phyloP scores from a whole-genome alignment of 768 basidiomycete genomes.

The Mycena latifolia region DNA sequence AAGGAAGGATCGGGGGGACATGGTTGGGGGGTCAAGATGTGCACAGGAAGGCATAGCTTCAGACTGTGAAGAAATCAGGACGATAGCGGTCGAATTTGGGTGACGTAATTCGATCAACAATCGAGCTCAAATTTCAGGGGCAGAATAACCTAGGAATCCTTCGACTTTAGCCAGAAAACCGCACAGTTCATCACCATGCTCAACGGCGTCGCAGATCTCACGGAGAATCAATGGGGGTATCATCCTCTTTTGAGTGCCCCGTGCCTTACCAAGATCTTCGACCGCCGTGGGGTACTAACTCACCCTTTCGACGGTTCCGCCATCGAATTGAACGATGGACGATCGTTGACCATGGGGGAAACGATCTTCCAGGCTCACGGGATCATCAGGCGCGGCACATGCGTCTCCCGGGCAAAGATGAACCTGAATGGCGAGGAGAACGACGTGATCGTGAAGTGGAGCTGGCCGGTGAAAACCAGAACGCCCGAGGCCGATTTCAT shows the following conservation, averaged over 20 bases:
- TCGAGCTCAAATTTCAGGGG: too few relatives aligned
- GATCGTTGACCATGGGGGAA: neutral
- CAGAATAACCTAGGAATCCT: slow-evolving; percentile 14
- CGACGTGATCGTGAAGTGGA: slow-evolving; percentile 20
- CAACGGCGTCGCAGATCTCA: slow-evolving; percentile 15
- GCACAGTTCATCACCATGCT: slow-evolving; percentile 23
- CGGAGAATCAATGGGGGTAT: slow-evolving; percentile 15
- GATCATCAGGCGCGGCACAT: slow-evolving; percentile 21
- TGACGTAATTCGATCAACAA: too few relatives aligned
- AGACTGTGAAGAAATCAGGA: too few relatives aligned
- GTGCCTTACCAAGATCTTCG: neutral
- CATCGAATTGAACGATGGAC: neutral
- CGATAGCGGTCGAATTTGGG: too few relatives aligned
- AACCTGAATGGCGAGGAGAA: neutral
- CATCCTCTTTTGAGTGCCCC: slow-evolving; percentile 2
- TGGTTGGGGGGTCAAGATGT: too few relatives aligned
- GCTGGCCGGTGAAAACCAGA: slow-evolving; percentile 11
- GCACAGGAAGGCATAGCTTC: too few relatives aligned
- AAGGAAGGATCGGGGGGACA: too few relatives aligned
- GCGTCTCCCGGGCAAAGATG: slow-evolving; percentile 12
- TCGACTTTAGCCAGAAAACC: slow-evolving; percentile 25
- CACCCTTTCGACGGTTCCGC: neutral
- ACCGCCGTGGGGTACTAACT: neutral
- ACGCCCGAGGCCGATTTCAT: slow-evolving; percentile 11
- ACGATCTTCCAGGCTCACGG: slow-evolving; percentile 17